Base-by-base conservation (phyloP, 768 basidiomycete genomes). In the Podaxis sp. region DNA sequence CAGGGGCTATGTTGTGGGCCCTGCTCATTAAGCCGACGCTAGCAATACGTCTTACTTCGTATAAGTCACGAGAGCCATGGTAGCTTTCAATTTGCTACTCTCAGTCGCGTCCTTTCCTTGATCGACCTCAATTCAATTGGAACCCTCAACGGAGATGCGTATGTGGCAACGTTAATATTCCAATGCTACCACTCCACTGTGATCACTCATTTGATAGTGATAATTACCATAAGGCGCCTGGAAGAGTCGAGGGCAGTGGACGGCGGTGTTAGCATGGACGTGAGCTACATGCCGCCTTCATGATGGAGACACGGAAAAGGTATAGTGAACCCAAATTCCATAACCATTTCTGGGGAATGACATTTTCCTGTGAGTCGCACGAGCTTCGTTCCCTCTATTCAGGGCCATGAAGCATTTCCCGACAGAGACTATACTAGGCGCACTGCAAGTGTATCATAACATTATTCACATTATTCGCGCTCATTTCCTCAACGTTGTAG, bases 261-360 rank as follows among this genome's bases (percentile, higher is more conserved):
- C 71, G 65, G 22, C 70, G 75, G 8, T 74, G 78, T 55, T 76
- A 79, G 60, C 76, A 82, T 62, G 72, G 80, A 63, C 76, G 75
- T 48, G 82, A 80, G 66, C 83, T 86, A 4, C 79, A 33, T 8
- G 78, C 58, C 85, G 88, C 64, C 71, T 91, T 54, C 86, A 90
- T 60, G 90, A 90, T 64, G 89, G 86, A 69, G 89, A 89, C 64
- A 88, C 84, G 51, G 88, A 69, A 33, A 89, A 84, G 82, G 88
- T 88, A 62, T 22, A 72, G 4, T 4, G 10, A 22, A 50, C 8
- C 20, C 46, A 48, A n/a, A n/a, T 48, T 48, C 46, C 46, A 22
- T n/a, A 13, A 13, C 44, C 44, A 20, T 11, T 2, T 4, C 4
- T 22, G 17, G 10, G 40, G 2, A 13, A 17, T 10, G 10, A 17